Evolutionary conservation across 345 rosid species (phyloP).

Genomic region (Hypericum perforatum): DNA sequence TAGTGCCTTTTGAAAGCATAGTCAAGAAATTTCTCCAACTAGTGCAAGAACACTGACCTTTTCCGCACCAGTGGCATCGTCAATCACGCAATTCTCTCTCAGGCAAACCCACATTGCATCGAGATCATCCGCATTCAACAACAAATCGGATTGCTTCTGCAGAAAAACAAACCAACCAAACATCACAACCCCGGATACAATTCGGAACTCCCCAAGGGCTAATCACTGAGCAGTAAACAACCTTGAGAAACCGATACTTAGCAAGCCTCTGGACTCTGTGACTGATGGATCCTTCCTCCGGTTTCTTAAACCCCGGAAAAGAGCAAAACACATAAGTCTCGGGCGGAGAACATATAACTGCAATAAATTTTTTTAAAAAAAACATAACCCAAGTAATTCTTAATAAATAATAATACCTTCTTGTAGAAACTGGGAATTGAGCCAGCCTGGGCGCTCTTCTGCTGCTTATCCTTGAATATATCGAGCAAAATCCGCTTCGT

Average conservation of each 20-base stretch:
- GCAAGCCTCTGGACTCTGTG: conserved; percentile 91
- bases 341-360: background rate
- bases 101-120: conserved; percentile 99
- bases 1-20: too few relatives aligned
- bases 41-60: conserved; percentile 37
- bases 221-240: conserved; percentile 14
- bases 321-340: background rate
- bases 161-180: conserved; percentile 19
- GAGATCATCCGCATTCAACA: conserved; percentile 90
- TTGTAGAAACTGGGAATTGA: conserved; percentile 86
- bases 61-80: conserved; percentile 99
- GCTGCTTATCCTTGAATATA: conserved; percentile 93
- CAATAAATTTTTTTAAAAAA: too few relatives aligned
- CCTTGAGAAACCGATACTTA: conserved; percentile 88
- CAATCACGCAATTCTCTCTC: conserved; percentile 97
- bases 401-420: conserved; percentile 42
- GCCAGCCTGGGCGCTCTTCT: conserved; percentile 81
- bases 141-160: conserved; percentile 96
- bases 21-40: too few relatives aligned
- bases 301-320: conserved; percentile 60
- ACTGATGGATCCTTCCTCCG: conserved; percentile 96
- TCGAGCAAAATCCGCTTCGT: conserved; percentile 98
- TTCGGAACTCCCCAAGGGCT: too few relatives aligned
- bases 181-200: background rate
- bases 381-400: background rate